Conservation (phyloP, 352 stramenopile genomes). For the Blastocystis sp. region DNA sequence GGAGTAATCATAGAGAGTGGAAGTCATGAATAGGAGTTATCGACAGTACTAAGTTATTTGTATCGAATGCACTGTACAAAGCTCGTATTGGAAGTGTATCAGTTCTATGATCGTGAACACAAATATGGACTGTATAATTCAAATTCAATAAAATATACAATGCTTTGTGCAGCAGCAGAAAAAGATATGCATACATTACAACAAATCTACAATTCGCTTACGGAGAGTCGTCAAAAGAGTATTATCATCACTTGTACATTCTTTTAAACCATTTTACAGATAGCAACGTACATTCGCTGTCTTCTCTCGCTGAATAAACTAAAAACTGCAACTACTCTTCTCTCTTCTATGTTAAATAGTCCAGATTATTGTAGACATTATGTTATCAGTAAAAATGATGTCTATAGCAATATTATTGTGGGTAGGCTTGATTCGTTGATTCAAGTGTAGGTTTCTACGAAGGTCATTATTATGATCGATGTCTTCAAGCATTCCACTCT, state of each 20-base stretch:
- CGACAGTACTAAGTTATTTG: conserved; percentile 17
- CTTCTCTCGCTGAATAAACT: conserved; percentile 35
- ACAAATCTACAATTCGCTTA: neutral
- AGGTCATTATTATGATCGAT: conserved; percentile 4
- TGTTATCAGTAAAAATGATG: neutral
- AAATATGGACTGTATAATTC: conserved; percentile 1
- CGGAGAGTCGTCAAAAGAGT: neutral
- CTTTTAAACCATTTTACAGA: neutral
- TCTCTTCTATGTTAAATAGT: neutral
- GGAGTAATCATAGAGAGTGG: neutral
- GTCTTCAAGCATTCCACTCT: conserved; percentile 28
- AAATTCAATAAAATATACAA: conserved; percentile 26
- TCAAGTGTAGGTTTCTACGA: conserved; percentile 35
- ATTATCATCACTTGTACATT: conserved; percentile 1
- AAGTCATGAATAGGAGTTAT: conserved; percentile 24
- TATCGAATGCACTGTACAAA: conserved; percentile 7
- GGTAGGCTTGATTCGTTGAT: neutral
- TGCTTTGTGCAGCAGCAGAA: conserved; percentile 20
- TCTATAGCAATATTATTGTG: conserved; percentile 48
- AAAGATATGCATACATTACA: conserved; percentile 1
- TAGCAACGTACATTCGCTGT: conserved; percentile 38
- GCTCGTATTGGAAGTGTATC: conserved; percentile 1
- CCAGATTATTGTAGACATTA: neutral
- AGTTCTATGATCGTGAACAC: conserved; percentile 22
- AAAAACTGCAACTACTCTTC: neutral